A percentile compares a stretch with the other conserved stretches of the same genome.
phyloP scores from a whole-genome alignment of 495 filamentous ascomycete species.

The Venustampulla echinocandica region DNA sequence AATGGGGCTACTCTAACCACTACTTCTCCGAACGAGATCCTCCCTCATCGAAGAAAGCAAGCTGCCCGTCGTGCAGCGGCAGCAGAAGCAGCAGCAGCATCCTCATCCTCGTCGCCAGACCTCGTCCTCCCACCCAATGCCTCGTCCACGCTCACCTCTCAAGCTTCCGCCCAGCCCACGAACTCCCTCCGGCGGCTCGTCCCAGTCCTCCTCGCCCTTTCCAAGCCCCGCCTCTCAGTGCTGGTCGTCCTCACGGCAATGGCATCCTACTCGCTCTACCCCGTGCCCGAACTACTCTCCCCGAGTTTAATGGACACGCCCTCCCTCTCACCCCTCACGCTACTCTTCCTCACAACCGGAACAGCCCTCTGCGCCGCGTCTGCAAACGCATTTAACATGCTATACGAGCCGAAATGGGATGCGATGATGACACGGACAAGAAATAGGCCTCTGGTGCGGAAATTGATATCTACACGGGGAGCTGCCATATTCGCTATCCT shows the following conservation, averaged over 20 bases:
- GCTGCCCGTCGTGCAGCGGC: conserved; percentile 7
- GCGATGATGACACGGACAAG: conserved; percentile 86
- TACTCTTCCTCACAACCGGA: conserved; percentile 83
- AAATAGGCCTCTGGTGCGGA: conserved; percentile 80
- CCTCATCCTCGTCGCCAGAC: conserved; percentile 9
- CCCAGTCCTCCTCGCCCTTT: conserved; percentile 82
- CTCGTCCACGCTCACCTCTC: conserved; percentile 16
- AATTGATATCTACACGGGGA: conserved; percentile 63
- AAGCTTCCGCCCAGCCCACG: conserved; percentile 10
- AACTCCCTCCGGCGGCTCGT: conserved; percentile 64
- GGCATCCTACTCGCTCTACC: conserved; percentile 86
- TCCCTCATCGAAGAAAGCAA: conserved; percentile 22
- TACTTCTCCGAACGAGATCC: conserved; percentile 12
- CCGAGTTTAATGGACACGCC: conserved; percentile 65
- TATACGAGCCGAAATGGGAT: conserved; percentile 84
- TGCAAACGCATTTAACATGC: conserved; percentile 95
- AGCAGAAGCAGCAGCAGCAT: too few species aligned
- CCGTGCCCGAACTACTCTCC: conserved; percentile 67
- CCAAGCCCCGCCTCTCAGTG: conserved; percentile 88
- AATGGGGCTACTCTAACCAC: conserved; percentile 9
- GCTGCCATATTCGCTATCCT: conserved; percentile 71
- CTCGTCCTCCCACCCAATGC: conserved; percentile 18
- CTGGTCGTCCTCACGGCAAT: conserved; percentile 87
- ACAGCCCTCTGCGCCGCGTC: conserved; percentile 78
- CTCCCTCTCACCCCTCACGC: conserved; percentile 79